Evolutionary conservation across 2,329 filamentous ascomycete species (phyloP), one percentile per base, ranked within the genome.

Genomic region (Furcasterigmium sp.): DNA sequence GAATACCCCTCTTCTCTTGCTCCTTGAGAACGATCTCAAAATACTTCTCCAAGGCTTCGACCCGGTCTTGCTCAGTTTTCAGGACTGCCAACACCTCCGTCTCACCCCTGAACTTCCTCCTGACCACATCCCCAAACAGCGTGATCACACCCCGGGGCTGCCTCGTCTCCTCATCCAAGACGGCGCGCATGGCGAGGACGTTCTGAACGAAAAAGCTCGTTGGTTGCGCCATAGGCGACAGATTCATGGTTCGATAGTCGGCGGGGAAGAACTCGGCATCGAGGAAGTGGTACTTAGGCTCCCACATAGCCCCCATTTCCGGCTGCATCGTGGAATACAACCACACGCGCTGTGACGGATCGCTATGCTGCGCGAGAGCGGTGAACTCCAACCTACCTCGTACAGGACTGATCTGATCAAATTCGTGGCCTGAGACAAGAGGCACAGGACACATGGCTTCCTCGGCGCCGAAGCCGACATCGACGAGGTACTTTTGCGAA

Each of bases 401-500:
- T 5, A 64, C 61, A 3, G 69, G 67, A 0, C 63, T 62, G 7
- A 80, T 62, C 28, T 71, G 69, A 9, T 51, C 45, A 32, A 58
- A 53, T 17, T 55, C 49, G 42, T 47, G 17, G 14, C 48, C 51
- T 36, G 52, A 18, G 1, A 55, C 42, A 5, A 69, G 53, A 1
- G 54, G 60, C 2, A 69, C 40, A 4, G 67, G 67, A 1, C 47
- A 37, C 20, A 54, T 49, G 5, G 64, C 46, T 8, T 54, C 56
- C 48, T 75, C 70, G 42, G 68, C 69, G 17, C 80, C 81, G 52
- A 82, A 84, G 20, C 76, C 80, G 13, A 84, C 75, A 53, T 85
- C 82, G 21, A 77, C 67, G 48, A 75, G 57, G 54, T 73, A 76
- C 34, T 63, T 60, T 35, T 65, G 62, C 19, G 61, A 58, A 9